Base-by-base conservation (phyloP, 345 rosid genomes). In the Murraya paniculata region DNA sequence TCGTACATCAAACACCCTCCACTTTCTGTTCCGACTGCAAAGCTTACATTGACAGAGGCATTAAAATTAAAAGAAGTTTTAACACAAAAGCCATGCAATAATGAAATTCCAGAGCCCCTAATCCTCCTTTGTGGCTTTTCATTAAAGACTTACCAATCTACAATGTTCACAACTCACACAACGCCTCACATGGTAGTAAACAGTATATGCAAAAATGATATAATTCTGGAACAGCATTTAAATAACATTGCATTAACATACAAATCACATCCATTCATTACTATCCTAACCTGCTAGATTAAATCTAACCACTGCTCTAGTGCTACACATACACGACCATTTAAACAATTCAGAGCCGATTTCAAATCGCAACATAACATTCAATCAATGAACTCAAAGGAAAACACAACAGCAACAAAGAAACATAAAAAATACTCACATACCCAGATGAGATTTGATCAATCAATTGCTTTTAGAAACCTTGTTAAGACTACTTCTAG, bases 391-490 rank as follows among this genome's bases (percentile, higher is more conserved):
- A 67, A 48, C 38, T 22, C 4, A 65, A 64, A 10, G 64, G 6
- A 4, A 57, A 4, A 16, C n/a, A 65, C 14, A 33, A 13, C 4
- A 45, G 50, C 1, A 11, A 77, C 27, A 21, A 48, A 36, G 38
- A 74, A 28, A 25, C 30, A 68, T 1, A 25, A 31, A 13, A 39
- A 73, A 75, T 33, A 53, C 64, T 11, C 1, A 30, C 85, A 57
- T 85, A 87, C 90, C 85, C 36, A 55, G 77, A 73, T 8, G 75
- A 58, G 14, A 31, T 57, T 74, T 16, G 69, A 71, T 50, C 64
- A 39, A 83, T 92, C 90, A 95, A 73, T 83, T 81, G 70, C 79
- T 74, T 77, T 96, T 96, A 66, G 80, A 64, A 33, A 79, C 83
- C 86, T 82, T 10, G 69, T 61, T 4, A 50, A 5, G 6, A 50